These are phyloP conservation scores for Poa pratensis DNA, from an alignment of 176 grass and related monocot species.

Conservation along the genomic window DNA sequence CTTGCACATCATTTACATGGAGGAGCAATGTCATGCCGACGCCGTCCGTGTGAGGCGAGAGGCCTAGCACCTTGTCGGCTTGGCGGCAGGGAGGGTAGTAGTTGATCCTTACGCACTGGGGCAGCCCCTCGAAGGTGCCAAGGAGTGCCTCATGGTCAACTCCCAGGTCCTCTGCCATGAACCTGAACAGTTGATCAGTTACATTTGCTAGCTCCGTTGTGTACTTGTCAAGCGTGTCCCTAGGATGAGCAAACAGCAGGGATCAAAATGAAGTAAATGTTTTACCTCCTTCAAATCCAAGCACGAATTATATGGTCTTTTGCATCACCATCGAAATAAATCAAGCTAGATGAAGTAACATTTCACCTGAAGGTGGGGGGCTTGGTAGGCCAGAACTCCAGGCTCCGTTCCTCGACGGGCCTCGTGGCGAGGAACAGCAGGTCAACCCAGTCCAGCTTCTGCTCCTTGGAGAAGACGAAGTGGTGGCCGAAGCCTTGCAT, in stretches of 20 bases:
- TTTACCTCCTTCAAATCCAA: background rate
- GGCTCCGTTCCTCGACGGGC: slow-evolving; percentile 37
- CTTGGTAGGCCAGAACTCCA: slow-evolving; percentile 54
- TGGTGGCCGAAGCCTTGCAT: slow-evolving; percentile 66
- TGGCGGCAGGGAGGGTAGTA: slow-evolving; percentile 71
- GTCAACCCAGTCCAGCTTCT: slow-evolving; percentile 72
- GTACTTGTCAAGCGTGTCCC: slow-evolving; percentile 37
- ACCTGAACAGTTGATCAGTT: slow-evolving; percentile 32
- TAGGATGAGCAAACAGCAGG: background rate
- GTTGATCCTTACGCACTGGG: slow-evolving; percentile 60
- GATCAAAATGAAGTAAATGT: background rate
- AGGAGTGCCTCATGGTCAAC: slow-evolving; percentile 43
- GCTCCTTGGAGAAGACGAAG: slow-evolving; percentile 67
- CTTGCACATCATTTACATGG: slow-evolving; percentile 61
- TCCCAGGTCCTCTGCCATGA: slow-evolving; percentile 59
- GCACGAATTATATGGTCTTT: background rate
- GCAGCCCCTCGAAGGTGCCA: slow-evolving; percentile 39
- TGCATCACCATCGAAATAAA: no score
- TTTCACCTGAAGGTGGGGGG: slow-evolving; percentile 50
- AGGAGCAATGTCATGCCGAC: slow-evolving; percentile 58
- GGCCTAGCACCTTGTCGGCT: slow-evolving; percentile 61
- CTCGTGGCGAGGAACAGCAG: slow-evolving; percentile 38
- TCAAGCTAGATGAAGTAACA: background rate
- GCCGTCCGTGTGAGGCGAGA: slow-evolving; percentile 66
- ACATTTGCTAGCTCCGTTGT: slow-evolving; percentile 41